Conservation (phyloP, 768 basidiomycete species). For the Lentinula guzmanii region DNA sequence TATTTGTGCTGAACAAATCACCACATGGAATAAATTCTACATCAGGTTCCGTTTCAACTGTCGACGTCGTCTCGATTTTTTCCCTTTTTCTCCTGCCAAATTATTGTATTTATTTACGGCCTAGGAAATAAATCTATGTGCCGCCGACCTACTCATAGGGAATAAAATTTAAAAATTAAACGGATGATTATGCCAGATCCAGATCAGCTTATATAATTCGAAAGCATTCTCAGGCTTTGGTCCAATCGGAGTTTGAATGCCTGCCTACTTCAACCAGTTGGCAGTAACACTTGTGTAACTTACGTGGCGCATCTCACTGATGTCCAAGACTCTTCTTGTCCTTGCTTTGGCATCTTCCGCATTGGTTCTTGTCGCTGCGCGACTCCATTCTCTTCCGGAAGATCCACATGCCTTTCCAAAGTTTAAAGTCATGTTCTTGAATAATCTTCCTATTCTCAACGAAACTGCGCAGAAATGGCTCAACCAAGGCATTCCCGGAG, state of each 20-base stretch:
- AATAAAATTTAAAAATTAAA: no score
- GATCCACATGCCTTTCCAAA: constrained; percentile 82
- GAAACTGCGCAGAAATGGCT: constrained; percentile 76
- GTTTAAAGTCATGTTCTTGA: constrained; percentile 72
- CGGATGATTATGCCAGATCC: not conserved
- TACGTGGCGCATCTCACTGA: constrained; percentile 1
- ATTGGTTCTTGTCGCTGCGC: constrained; percentile 28
- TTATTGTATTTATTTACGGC: not conserved
- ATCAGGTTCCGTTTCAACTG: not conserved
- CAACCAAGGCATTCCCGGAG: constrained; percentile 62
- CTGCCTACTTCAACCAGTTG: not conserved
- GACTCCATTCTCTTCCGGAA: constrained; percentile 68
- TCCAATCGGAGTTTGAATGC: not conserved
- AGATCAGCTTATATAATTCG: not conserved
- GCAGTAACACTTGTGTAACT: not conserved
- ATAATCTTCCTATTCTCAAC: constrained; percentile 66
- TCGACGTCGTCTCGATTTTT: not conserved
- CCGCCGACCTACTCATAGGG: not conserved
- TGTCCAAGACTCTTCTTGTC: not conserved
- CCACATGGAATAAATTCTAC: not conserved
- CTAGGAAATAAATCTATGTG: not conserved
- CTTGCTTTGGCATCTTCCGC: constrained; percentile 12
- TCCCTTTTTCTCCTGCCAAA: not conserved
- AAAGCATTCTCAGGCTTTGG: not conserved
- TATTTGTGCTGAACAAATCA: not conserved